Base-by-base conservation (phyloP, 2,329 filamentous ascomycete species). In the Aspergillus glaucus region DNA sequence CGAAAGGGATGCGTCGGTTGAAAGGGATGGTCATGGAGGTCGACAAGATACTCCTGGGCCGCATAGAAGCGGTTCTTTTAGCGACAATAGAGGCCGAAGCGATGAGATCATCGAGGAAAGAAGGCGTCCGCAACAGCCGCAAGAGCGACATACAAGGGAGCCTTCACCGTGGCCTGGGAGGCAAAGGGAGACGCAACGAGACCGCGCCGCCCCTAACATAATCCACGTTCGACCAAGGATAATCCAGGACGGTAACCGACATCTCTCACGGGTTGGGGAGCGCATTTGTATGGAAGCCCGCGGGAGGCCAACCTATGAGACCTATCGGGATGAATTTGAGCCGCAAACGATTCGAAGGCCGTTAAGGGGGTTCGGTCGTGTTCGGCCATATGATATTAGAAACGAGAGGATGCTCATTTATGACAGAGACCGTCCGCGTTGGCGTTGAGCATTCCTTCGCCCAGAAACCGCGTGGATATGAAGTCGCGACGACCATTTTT, bases 191-290 rank as follows among this genome's bases (percentile, higher is more conserved):
- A 10, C 26, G 34, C 37, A 32, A 37, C 51, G 36, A 32, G 12
- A 39, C 37, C 45, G 17, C 28, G 19, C 43, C 12, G 7, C 28
- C 15, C 24, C 28, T 17, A 28, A 26, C 28, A 49, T 44, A 30
- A 36, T 22, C 26, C 52, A 41, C 26, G 17, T 37, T 34, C 52
- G 48, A 26, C 57, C 60, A 45, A 49, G 45, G n/a, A 59, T 62
- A 15, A 59, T 62, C 39, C 58, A 61, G 42, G 59, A 59, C n/a
- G 60, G 60, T 6, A 51, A 53, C n/a, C 51, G 54, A 41, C 53
- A 55, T 8, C 45, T 62, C 9, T 52, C 49, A 45, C 51, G 55
- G 42, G 53, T 47, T 24, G 57, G 54, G 6, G 52, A 56, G 22
- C 52, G 51, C 21, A 49, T 62, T 30, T 49, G 51, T 24, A 52